These are phyloP conservation scores for Arabidopsis thaliana DNA, from an alignment of 345 rosid species.

Conservation along the genomic window TAIR10.1 NC_003070.9:5791501-5792000, in stretches of 20 bases:
- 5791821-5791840: too few relatives aligned
- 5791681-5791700: too few relatives aligned
- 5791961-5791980: neutral
- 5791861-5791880: neutral
- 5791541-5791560: constrained; percentile 11
- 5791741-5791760: too few relatives aligned
- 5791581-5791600: neutral
- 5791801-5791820: too few relatives aligned
- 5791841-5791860: neutral
- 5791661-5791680: too few relatives aligned
- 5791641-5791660: too few relatives aligned
- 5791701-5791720: too few relatives aligned
- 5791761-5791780: too few relatives aligned
- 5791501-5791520: constrained; percentile 31
- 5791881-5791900: neutral
- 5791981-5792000: neutral
- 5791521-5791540: constrained; percentile 29
- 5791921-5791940: neutral
- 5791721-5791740: too few relatives aligned
- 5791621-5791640: too few relatives aligned
- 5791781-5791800: too few relatives aligned
- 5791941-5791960: neutral
- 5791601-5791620: neutral
- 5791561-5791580: neutral
- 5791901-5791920: neutral